Evolutionary conservation across 352 stramenopile genomes (phyloP).

Genomic region (Globisporangium emineosum): DNA sequence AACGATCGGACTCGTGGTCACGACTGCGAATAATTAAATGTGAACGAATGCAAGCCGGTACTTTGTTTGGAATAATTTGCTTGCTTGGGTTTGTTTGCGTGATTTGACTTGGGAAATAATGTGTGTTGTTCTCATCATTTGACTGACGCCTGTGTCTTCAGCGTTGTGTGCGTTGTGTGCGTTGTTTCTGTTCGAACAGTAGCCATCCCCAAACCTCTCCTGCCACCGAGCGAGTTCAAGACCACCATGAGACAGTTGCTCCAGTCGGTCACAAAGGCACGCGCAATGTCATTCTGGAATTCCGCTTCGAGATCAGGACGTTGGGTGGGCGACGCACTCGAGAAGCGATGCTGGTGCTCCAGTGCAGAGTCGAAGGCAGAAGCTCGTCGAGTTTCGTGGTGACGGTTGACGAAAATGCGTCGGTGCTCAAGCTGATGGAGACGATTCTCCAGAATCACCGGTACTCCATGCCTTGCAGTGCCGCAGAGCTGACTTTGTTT

Average conservation of each 20-base stretch:
- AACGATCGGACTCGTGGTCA: slow-evolving; percentile 94
- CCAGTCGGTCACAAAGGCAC: background rate
- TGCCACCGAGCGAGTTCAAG: too few species aligned
- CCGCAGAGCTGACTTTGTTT: slow-evolving; percentile 2
- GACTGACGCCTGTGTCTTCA: background rate
- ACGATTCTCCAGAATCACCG: background rate
- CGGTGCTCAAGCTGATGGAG: background rate
- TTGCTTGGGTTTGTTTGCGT: background rate
- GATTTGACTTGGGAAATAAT: background rate
- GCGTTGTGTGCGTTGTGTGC: background rate
- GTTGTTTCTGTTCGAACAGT: background rate
- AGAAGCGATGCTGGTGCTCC: slow-evolving; percentile 2
- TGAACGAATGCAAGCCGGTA: background rate
- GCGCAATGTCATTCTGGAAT: background rate
- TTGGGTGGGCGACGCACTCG: background rate
- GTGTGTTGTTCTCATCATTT: background rate
- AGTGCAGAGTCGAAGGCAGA: background rate
- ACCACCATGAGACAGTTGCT: background rate
- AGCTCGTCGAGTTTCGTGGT: background rate
- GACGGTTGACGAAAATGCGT: background rate
- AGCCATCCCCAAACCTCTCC: background rate
- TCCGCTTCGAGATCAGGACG: background rate
- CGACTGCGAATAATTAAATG: slow-evolving; percentile 26
- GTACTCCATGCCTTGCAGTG: slow-evolving; percentile 2
- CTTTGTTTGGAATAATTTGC: background rate